phyloP scores from a whole-genome alignment of 495 filamentous ascomycete genomes.

The Sabuloglossum arenarium region DNA sequence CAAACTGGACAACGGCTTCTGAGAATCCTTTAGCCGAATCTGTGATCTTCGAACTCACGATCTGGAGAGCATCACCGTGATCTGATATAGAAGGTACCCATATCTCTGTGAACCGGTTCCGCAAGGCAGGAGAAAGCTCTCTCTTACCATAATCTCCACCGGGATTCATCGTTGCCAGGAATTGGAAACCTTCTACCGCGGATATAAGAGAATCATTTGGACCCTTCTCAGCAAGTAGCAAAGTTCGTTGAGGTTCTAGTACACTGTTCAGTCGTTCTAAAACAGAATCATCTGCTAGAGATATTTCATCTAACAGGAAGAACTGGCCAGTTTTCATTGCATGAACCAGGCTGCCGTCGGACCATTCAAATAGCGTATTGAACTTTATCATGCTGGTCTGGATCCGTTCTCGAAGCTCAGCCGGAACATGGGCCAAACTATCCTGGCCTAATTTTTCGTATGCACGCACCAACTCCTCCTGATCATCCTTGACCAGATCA shows the following conservation, averaged over 20 bases:
- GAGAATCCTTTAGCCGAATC: slow-evolving; percentile 27
- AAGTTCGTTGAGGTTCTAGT: slow-evolving; percentile 68
- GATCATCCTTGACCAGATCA: slow-evolving; percentile 19
- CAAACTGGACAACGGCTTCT: slow-evolving; percentile 56
- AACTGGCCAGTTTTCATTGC: slow-evolving; percentile 80
- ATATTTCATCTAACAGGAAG: slow-evolving; percentile 95
- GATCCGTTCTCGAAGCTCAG: slow-evolving; percentile 32
- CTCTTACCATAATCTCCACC: slow-evolving; percentile 96
- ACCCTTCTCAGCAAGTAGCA: slow-evolving; percentile 88
- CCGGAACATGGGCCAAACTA: slow-evolving; percentile 22
- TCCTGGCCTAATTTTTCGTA: slow-evolving; percentile 24
- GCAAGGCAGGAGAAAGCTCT: slow-evolving; percentile 82
- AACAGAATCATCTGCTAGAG: slow-evolving; percentile 92
- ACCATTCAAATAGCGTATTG: slow-evolving; percentile 90
- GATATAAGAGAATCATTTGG: slow-evolving; percentile 55
- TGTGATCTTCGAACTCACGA: slow-evolving; percentile 54
- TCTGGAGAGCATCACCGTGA: slow-evolving; percentile 66
- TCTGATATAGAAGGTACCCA: slow-evolving; percentile 82
- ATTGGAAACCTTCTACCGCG: slow-evolving; percentile 73
- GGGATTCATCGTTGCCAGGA: slow-evolving; percentile 97
- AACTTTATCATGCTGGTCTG: slow-evolving; percentile 34
- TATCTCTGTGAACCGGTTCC: slow-evolving; percentile 96
- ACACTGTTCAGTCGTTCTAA: slow-evolving; percentile 93
- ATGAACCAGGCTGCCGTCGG: slow-evolving; percentile 80
- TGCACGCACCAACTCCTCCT: slow-evolving; percentile 23